Conservation (phyloP, 192 early-diverging fungal genomes). For the Coemansia umbellata region DNA sequence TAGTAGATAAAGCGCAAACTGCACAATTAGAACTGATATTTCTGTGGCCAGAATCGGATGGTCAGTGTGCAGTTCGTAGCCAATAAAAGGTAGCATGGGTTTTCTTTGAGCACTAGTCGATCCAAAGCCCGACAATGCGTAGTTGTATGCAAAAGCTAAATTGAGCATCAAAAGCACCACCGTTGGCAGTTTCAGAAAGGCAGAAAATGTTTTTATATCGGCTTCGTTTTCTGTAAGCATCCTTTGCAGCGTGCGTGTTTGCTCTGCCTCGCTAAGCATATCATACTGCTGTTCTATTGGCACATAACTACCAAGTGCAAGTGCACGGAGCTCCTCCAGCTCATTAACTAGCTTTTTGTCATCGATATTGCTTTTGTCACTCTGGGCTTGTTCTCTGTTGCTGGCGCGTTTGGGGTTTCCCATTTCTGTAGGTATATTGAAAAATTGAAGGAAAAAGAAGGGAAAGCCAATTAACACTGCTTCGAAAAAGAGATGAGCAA, state of each 20-base stretch:
- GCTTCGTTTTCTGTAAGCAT: conserved; percentile 35
- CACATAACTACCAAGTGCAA: conserved; percentile 12
- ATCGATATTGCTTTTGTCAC: too few species aligned
- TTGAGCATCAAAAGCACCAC: conserved; percentile 30
- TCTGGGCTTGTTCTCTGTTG: too few species aligned
- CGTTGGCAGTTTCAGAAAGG: conserved; percentile 32
- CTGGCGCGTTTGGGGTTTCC: too few species aligned
- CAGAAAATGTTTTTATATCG: conserved; percentile 36
- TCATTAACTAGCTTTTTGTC: conserved; percentile 11
- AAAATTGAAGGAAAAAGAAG: too few species aligned
- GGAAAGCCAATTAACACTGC: too few species aligned
- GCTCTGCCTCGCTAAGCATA: conserved; percentile 21
- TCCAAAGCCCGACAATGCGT: conserved; percentile 16
- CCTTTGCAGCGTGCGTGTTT: conserved; percentile 19
- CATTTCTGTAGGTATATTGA: too few species aligned
- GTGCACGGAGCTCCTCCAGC: conserved; percentile 7
- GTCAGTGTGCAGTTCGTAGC: conserved; percentile 11
- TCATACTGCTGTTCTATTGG: conserved; percentile 27
- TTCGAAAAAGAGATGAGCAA: too few species aligned
- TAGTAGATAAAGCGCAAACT: conserved; percentile 35
- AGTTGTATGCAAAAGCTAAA: conserved; percentile 38
- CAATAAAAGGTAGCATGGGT: conserved; percentile 21
- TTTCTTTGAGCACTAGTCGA: not conserved
- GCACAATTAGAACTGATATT: conserved; percentile 33
- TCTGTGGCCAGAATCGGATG: conserved; percentile 34